phyloP scores from a whole-genome alignment of 1,139 yeast genomes.

The Kodamaea plutei region DNA sequence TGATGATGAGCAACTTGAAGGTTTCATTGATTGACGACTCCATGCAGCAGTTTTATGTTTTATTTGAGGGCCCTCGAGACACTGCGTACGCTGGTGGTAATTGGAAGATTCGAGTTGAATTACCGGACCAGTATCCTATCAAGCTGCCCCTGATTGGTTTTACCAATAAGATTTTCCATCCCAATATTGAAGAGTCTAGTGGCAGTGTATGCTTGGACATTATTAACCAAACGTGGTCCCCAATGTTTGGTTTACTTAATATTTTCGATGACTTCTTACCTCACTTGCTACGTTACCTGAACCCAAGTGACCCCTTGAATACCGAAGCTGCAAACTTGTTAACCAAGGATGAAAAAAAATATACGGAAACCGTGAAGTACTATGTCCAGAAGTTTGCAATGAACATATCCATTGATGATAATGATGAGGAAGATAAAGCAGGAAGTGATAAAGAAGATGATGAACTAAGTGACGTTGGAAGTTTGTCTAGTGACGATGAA shows the following conservation, averaged over 20 bases:
- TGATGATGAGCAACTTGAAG: conserved; percentile 94
- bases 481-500: conserved; percentile 48
- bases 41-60: conserved; percentile 85
- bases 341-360: conserved; percentile 64
- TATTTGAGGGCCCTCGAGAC: conserved; percentile 83
- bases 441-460: conserved; percentile 32
- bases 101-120: conserved; percentile 90
- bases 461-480: conserved; percentile 47
- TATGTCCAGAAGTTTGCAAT: conserved; percentile 75
- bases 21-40: conserved; percentile 82
- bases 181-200: conserved; percentile 84
- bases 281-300: conserved; percentile 86
- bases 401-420: conserved; percentile 31
- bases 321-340: conserved; percentile 86
- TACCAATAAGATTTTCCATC: conserved; percentile 87
- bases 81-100: conserved; percentile 87
- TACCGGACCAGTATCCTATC: conserved; percentile 94
- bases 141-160: conserved; percentile 96
- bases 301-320: conserved; percentile 90
- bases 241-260: conserved; percentile 89
- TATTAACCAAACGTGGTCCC: conserved; percentile 97
- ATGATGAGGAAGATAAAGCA: conserved; percentile 39
- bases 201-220: conserved; percentile 97
- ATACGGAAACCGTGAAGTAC: conserved; percentile 64
- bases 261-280: conserved; percentile 93